Conservation (phyloP, 495 filamentous ascomycete genomes). For the Thermochaetoides thermophila region DNA sequence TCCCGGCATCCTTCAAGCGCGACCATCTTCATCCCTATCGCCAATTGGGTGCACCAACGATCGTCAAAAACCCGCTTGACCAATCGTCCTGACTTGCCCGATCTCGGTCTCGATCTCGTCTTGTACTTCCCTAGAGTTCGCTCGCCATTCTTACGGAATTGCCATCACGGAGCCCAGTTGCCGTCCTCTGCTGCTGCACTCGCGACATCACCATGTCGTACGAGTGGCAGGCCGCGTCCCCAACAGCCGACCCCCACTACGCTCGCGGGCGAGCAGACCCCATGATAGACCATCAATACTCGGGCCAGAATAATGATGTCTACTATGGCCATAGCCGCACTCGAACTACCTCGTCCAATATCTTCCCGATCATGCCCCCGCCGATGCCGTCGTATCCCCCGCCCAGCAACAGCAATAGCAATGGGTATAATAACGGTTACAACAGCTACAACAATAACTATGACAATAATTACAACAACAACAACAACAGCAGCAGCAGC, state of each 20-base stretch:
- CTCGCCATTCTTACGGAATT: too few relatives aligned
- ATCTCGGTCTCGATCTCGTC: too few relatives aligned
- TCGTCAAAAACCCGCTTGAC: too few relatives aligned
- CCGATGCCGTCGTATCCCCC: slow-evolving; percentile 2
- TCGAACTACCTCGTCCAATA: slow-evolving; percentile 46
- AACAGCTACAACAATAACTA: slow-evolving; percentile 3
- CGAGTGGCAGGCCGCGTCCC: slow-evolving; percentile 7
- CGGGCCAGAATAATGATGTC: too few relatives aligned
- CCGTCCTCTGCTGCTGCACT: neutral
- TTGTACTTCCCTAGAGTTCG: too few relatives aligned
- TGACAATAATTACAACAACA: too few relatives aligned
- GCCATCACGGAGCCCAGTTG: neutral
- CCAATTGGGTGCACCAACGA: too few relatives aligned
- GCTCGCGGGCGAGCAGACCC: slow-evolving; percentile 17
- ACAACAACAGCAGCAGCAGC: neutral
- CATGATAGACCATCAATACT: too few relatives aligned
- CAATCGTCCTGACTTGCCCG: too few relatives aligned
- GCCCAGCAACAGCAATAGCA: neutral
- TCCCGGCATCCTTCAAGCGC: too few relatives aligned
- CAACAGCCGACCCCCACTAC: slow-evolving; percentile 15
- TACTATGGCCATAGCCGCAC: slow-evolving; percentile 38
- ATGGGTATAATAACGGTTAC: neutral
- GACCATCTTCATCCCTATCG: too few relatives aligned
- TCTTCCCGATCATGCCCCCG: slow-evolving; percentile 28
- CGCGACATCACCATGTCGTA: slow-evolving; percentile 5